Evolutionary conservation across 345 rosid genomes (phyloP), one percentile per base, ranked within the genome.

Genomic region (Heritiera littoralis): DNA sequence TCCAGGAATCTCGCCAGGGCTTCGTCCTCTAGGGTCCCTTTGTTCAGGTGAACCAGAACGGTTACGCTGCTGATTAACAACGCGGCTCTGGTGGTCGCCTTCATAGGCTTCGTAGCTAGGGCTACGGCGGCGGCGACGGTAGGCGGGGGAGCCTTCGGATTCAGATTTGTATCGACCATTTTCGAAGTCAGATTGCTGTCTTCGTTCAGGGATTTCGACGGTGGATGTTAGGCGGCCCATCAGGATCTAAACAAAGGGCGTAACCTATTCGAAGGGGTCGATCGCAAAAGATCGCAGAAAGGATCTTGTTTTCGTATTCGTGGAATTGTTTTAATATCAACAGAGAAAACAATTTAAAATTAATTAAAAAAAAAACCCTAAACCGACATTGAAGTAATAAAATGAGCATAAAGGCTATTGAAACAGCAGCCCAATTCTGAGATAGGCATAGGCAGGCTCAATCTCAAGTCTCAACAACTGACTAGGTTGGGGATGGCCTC

Each of bases 81-180:
- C 1, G 20, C 69, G 83, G 77, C 71, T 61, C 13, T 68, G 81
- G 20, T 15, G 28, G 41, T 78, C 20, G 9, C 80, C 71, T 69
- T 80, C 88, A 45, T 76, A 81, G 40, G 79, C 66, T 6, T 81
- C 88, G 55, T 83, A 83, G 45, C 83, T 80, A 30, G 85, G 86
- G 66, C 88, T 85, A 55, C 45, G 66, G 43, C 77, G 81, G 28
- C 84, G 84, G 67, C 30, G 82, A n/a, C 58, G 78, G 35, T 82
- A 79, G 72, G 64, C 72, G 11, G 74, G 77, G 46, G 85, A 80
- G 32, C 73, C 64, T 55, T 85, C 88, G 12, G 84, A 78, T 12
- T 83, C 88, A 3, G 90, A 72, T 1, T 69, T 38, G 73, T 78
- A 13, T 49, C 86, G 87, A 74, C 78, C 74, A 75, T 66, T 74